phyloP scores from a whole-genome alignment of 805 yeast genomes.

The Nematodospora valgi region DNA sequence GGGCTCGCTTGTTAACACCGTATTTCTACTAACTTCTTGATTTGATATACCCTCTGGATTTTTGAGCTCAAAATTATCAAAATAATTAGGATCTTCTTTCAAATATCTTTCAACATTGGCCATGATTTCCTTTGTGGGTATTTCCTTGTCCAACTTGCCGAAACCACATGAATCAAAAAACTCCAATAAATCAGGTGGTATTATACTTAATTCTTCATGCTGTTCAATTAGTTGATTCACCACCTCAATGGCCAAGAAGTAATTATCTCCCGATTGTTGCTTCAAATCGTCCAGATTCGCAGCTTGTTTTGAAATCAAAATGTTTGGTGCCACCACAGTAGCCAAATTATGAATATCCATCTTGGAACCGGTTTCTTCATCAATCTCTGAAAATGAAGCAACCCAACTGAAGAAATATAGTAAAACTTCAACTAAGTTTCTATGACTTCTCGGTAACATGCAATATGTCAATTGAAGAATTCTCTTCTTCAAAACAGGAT shows the following conservation, averaged over 20 bases:
- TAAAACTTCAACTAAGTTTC: constrained; percentile 84
- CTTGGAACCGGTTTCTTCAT: constrained; percentile 80
- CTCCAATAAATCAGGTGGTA: constrained; percentile 63
- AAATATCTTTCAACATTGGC: constrained; percentile 26
- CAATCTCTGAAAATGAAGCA: constrained; percentile 90
- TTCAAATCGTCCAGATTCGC: constrained; percentile 13
- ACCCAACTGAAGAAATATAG: constrained; percentile 90
- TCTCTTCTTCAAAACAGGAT: constrained; percentile 44
- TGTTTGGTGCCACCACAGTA: constrained; percentile 92
- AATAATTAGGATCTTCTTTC: constrained; percentile 31
- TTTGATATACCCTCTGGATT: constrained; percentile 16
- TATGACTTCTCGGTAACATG: constrained; percentile 73
- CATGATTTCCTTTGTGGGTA: constrained; percentile 36
- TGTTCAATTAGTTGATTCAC: constrained; percentile 77
- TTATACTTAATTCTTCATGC: constrained; percentile 72
- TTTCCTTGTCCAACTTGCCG: constrained; percentile 8
- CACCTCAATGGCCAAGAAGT: constrained; percentile 88
- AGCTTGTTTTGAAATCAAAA: constrained; percentile 56
- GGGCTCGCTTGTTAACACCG: constrained; percentile 29
- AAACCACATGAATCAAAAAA: constrained; percentile 41
- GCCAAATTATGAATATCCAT: constrained; percentile 96
- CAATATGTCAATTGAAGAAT: constrained; percentile 65
- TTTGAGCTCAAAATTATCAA: constrained; percentile 16
- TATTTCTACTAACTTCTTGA: constrained; percentile 26
- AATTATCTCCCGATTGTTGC: constrained; percentile 53